A percentile compares a stretch with the other conserved stretches of the same genome.
Conservation (phyloP, 2,329 filamentous ascomycete species). For the Fulvia fulva region DNA sequence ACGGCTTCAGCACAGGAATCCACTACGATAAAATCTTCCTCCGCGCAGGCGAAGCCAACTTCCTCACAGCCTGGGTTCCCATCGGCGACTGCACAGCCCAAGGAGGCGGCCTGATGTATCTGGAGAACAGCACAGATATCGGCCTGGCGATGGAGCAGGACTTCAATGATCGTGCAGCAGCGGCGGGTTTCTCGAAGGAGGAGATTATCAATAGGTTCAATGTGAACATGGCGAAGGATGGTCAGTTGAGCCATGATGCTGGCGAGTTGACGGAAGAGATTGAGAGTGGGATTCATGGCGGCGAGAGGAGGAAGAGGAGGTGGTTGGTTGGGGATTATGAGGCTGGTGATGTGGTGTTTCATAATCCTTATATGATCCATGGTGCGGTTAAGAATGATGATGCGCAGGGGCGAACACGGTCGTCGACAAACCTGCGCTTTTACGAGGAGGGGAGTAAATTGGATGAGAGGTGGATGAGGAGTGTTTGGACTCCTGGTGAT, state of each 20-base stretch:
- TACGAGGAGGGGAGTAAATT: constrained; percentile 35
- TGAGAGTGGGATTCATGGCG: background rate
- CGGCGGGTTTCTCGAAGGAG: constrained; percentile 27
- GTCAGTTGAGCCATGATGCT: constrained; percentile 23
- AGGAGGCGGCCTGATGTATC: constrained; percentile 43
- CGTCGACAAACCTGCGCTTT: constrained; percentile 42
- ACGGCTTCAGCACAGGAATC: constrained; percentile 37
- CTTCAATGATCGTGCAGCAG: constrained; percentile 30
- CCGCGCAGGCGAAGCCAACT: constrained; percentile 35
- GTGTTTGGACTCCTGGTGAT: constrained; percentile 37
- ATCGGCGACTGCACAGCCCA: constrained; percentile 37
- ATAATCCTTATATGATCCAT: constrained; percentile 44
- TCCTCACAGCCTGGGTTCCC: constrained; percentile 35
- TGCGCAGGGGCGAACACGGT: constrained; percentile 34
- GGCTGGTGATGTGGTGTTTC: constrained; percentile 50
- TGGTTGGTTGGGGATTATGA: constrained; percentile 55
- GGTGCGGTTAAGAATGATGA: constrained; percentile 41
- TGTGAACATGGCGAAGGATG: constrained; percentile 29
- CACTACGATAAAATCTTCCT: constrained; percentile 45
- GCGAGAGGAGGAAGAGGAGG: constrained; percentile 20
- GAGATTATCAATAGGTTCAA: constrained; percentile 42
- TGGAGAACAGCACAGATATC: constrained; percentile 36
- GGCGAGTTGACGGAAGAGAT: constrained; percentile 1
- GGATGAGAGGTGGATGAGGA: constrained; percentile 37
- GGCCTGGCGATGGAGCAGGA: constrained; percentile 39